Evolutionary conservation across 805 yeast species (phyloP).

Genomic region (Kazachstania bromeliacearum): DNA sequence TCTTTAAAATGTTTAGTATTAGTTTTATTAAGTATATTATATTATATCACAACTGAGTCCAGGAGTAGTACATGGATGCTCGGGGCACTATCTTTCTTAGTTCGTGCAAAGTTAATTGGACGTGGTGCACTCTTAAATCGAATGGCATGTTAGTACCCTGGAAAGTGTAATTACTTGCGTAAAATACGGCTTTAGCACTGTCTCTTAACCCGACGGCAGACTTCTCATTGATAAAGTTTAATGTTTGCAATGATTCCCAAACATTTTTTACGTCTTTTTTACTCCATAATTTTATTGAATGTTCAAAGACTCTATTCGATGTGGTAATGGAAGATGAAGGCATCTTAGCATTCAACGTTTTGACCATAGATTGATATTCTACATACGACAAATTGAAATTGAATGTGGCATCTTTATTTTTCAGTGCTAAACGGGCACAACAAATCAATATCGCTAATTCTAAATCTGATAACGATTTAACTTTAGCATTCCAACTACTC

Average conservation of each 20-base stretch:
- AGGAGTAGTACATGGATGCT: constrained; percentile 24
- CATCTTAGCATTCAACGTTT: constrained; percentile 33
- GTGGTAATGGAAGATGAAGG: constrained; percentile 26
- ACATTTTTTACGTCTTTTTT: constrained; percentile 50
- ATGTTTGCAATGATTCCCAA: constrained; percentile 63
- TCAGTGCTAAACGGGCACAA: constrained; percentile 61
- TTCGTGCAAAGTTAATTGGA: constrained; percentile 46
- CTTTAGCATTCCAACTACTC: constrained; percentile 18
- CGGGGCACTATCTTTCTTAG: constrained; percentile 29
- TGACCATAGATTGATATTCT: constrained; percentile 57
- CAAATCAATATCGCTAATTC: constrained; percentile 66
- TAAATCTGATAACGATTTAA: constrained; percentile 48
- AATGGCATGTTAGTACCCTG: constrained; percentile 27
- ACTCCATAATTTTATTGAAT: constrained; percentile 46
- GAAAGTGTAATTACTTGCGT: constrained; percentile 34
- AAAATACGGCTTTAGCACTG: constrained; percentile 33
- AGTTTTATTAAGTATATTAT: background rate
- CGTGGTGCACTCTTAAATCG: constrained; percentile 41
- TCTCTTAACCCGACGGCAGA: constrained; percentile 35
- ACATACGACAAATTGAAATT: constrained; percentile 70
- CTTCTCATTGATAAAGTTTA: constrained; percentile 44
- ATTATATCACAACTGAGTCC: constrained; percentile 24
- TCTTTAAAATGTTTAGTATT: background rate
- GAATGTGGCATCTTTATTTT: constrained; percentile 45
- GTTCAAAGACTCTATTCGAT: constrained; percentile 30